phyloP scores from a whole-genome alignment of 1,139 yeast species.

The Diutina rugosa region DNA sequence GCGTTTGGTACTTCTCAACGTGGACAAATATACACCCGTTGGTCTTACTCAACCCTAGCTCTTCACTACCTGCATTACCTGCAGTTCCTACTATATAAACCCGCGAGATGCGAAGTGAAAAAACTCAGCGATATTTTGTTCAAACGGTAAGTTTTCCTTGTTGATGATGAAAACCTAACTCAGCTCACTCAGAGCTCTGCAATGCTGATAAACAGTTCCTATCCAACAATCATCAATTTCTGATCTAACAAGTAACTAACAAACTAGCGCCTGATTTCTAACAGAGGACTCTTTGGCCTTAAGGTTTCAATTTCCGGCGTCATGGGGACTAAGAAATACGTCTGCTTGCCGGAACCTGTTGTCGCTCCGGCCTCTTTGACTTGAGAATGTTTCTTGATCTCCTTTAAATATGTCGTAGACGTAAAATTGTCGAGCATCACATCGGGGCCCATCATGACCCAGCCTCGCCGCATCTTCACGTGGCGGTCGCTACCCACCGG shows the following conservation, averaged over 20 bases:
- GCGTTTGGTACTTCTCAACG: too few relatives aligned
- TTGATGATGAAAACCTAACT: conserved; percentile 2
- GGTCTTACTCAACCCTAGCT: not conserved
- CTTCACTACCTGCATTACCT: not conserved
- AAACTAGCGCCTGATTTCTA: not conserved
- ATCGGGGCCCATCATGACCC: conserved; percentile 88
- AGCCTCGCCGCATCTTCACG: conserved; percentile 66
- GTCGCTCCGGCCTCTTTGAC: conserved; percentile 15
- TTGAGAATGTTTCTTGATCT: conserved; percentile 19
- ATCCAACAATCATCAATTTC: conserved; percentile 2
- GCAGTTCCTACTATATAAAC: not conserved
- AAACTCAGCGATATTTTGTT: not conserved
- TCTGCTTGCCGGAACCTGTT: conserved; percentile 8
- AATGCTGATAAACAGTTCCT: conserved; percentile 2
- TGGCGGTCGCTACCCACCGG: conserved; percentile 50
- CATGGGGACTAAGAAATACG: conserved; percentile 43
- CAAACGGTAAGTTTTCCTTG: not conserved
- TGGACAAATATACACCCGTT: not conserved
- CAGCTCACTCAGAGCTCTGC: conserved; percentile 2
- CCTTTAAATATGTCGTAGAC: conserved; percentile 19
- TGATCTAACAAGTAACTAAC: not conserved
- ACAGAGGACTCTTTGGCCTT: conserved; percentile 54
- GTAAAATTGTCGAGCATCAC: conserved; percentile 57
- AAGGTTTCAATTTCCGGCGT: conserved; percentile 62
- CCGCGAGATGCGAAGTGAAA: not conserved